Percentiles rank a stretch among this genome's conserved stretches.
These are phyloP conservation scores for Neurospora sp. DNA, from an alignment of 495 filamentous ascomycete species.

Conservation along the genomic window DNA sequence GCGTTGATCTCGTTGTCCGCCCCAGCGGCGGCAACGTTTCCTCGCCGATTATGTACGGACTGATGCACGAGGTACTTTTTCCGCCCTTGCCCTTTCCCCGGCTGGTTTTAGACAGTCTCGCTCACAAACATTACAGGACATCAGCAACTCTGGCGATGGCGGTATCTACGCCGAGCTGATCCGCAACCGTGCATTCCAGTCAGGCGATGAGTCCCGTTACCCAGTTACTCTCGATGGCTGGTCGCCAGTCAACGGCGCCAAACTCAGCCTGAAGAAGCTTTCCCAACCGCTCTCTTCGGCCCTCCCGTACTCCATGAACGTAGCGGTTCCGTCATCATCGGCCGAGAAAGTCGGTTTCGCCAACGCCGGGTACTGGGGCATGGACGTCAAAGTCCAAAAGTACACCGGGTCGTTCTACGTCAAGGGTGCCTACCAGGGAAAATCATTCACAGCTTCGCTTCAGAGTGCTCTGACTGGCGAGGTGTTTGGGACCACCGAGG, in stretches of 20 bases:
- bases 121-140: slow-evolving; percentile 36
- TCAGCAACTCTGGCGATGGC: slow-evolving; percentile 67
- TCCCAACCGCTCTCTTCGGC: slow-evolving; percentile 39
- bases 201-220: slow-evolving; percentile 15
- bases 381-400: slow-evolving; percentile 42
- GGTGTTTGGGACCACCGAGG: slow-evolving; percentile 30
- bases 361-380: slow-evolving; percentile 54
- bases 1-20: slow-evolving; percentile 21
- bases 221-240: slow-evolving; percentile 42
- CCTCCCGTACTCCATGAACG: slow-evolving; percentile 50
- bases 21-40: slow-evolving; percentile 29
- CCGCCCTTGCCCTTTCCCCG: neutral
- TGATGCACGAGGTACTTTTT: slow-evolving; percentile 29
- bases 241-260: slow-evolving; percentile 40
- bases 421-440: slow-evolving; percentile 30
- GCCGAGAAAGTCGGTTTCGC: slow-evolving; percentile 41
- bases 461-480: slow-evolving; percentile 37
- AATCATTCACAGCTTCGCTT: slow-evolving; percentile 33
- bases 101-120: neutral
- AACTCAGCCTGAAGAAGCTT: slow-evolving; percentile 40
- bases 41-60: slow-evolving; percentile 27
- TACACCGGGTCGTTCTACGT: slow-evolving; percentile 53
- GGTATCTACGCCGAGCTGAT: slow-evolving; percentile 70
- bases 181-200: slow-evolving; percentile 60
- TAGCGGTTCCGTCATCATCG: slow-evolving; percentile 17